Evolutionary conservation across 2,329 filamentous ascomycete genomes (phyloP).

Genomic region (Hypoxylon sp.): DNA sequence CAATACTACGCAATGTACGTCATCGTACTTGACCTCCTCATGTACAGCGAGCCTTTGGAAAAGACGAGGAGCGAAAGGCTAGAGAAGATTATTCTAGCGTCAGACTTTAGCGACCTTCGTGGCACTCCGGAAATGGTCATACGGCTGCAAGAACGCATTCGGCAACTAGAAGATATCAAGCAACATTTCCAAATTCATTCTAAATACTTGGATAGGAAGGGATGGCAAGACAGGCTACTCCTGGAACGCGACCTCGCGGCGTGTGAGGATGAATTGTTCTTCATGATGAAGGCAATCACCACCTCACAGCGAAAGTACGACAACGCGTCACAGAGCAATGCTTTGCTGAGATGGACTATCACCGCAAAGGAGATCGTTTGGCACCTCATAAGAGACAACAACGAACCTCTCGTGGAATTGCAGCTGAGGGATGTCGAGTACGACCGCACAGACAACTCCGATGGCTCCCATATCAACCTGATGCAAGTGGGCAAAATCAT

Average conservation of each 20-base stretch:
- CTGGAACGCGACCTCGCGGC: conserved; percentile 89
- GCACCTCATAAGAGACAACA: conserved; percentile 91
- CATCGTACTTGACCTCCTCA: conserved; percentile 93
- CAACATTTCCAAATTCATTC: conserved; percentile 94
- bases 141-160: conserved; percentile 90
- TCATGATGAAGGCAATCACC: conserved; percentile 99
- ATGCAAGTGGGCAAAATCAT: conserved; percentile 90
- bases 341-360: conserved; percentile 91
- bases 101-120: conserved; percentile 96
- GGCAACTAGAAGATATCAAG: conserved; percentile 96
- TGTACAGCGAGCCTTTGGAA: conserved; percentile 96
- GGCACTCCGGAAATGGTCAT: conserved; percentile 95
- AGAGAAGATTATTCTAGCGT: conserved; percentile 98
- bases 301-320: conserved; percentile 92
- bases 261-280: conserved; percentile 98
- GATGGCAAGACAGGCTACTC: conserved; percentile 91
- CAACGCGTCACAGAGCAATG: conserved; percentile 78
- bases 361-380: conserved; percentile 96
- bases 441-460: conserved; percentile 95
- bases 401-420: conserved; percentile 91
- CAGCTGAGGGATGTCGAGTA: conserved; percentile 93
- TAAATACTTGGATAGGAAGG: conserved; percentile 86
- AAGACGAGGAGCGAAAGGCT: conserved; percentile 96
- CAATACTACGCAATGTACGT: conserved; percentile 99
- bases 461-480: conserved; percentile 95